Evolutionary conservation across 2,329 filamentous ascomycete genomes (phyloP).

Genomic region (Dothistroma pini): DNA sequence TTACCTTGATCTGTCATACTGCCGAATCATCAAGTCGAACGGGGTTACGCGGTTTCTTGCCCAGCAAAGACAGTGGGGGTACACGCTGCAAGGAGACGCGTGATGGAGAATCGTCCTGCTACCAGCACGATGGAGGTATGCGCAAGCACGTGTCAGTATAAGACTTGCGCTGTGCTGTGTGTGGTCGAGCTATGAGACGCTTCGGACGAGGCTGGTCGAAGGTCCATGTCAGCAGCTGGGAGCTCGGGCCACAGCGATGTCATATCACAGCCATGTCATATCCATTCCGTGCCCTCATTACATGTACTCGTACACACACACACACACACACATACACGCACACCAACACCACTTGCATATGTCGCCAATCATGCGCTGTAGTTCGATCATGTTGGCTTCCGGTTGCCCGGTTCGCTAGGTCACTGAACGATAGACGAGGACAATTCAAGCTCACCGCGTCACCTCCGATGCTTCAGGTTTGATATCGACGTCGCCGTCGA

Average conservation of each 20-base stretch:
- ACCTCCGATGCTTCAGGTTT: background rate
- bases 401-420: too few relatives aligned
- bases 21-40: conserved; percentile 15
- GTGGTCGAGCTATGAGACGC: background rate
- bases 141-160: background rate
- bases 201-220: background rate
- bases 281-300: too few relatives aligned
- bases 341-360: too few relatives aligned
- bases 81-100: background rate
- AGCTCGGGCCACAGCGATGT: too few relatives aligned
- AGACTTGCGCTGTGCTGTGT: background rate
- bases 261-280: too few relatives aligned
- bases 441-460: background rate
- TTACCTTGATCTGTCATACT: conserved; percentile 26
- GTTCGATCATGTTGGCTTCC: too few relatives aligned
- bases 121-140: background rate
- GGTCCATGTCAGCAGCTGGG: too few relatives aligned
- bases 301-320: too few relatives aligned
- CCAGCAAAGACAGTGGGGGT: background rate
- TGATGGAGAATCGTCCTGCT: background rate
- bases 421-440: too few relatives aligned
- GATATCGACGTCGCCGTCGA: background rate
- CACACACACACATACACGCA: too few relatives aligned
- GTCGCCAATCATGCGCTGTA: too few relatives aligned
- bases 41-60: too few relatives aligned